Percentiles rank a stretch among this genome's conserved stretches.
These are phyloP conservation scores for Populus nigra DNA, from an alignment of 345 rosid species.

Conservation along the genomic window DNA sequence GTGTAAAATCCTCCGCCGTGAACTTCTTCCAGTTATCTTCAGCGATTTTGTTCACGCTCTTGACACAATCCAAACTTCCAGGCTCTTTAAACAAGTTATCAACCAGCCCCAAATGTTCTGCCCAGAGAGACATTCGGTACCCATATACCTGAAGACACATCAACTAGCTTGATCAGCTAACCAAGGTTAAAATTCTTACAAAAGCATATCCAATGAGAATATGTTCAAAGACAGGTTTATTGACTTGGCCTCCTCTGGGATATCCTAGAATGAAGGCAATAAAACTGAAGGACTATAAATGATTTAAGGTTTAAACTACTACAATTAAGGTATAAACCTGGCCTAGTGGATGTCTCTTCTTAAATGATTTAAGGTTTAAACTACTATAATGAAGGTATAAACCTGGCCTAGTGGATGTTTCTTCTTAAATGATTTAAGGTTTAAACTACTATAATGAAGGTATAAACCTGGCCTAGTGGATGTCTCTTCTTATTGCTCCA, in stretches of 20 bases:
- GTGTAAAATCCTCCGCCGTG: slow-evolving; percentile 37
- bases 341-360: slow-evolving; percentile 57
- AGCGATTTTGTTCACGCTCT: slow-evolving; percentile 57
- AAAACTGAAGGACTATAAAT: background rate
- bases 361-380: background rate
- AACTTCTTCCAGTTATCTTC: slow-evolving; percentile 72
- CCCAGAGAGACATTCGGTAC: slow-evolving; percentile 90
- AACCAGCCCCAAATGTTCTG: slow-evolving; percentile 63
- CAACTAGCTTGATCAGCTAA: background rate
- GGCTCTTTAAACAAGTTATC: slow-evolving; percentile 53
- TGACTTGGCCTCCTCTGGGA: background rate
- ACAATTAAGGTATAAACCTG: slow-evolving; percentile 37
- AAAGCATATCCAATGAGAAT: background rate
- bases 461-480: slow-evolving; percentile 64
- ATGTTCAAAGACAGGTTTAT: background rate
- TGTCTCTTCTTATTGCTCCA: slow-evolving; percentile 52
- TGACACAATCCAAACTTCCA: slow-evolving; percentile 53
- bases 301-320: background rate
- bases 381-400: background rate
- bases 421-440: slow-evolving; percentile 17
- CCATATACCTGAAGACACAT: slow-evolving; percentile 54
- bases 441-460: background rate
- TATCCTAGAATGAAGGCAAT: background rate
- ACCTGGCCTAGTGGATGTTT: slow-evolving; percentile 75
- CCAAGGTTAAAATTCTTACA: background rate